Conservation (phyloP, 2,329 filamentous ascomycete genomes). For the Sclerotinia nivalis region DNA sequence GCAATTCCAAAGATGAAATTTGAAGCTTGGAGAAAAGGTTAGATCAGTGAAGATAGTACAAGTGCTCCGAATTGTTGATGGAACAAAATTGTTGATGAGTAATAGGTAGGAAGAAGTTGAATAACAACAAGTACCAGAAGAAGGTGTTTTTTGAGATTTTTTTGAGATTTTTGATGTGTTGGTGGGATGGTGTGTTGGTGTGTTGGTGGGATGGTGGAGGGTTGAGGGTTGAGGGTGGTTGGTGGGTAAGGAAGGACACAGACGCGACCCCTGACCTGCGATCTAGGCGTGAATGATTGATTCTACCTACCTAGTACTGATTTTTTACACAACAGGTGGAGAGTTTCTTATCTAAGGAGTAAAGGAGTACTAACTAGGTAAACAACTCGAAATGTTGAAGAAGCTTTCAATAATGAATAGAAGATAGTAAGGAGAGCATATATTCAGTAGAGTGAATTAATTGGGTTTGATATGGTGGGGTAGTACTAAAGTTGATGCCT, state of each 20-base stretch:
- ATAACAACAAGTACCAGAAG: constrained; percentile 8
- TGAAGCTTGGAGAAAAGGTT: constrained; percentile 3
- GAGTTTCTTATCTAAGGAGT: no score
- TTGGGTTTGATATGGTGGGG: no score
- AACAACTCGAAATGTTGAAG: no score
- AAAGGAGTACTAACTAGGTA: no score
- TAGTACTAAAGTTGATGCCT: not conserved
- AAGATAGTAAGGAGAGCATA: not conserved
- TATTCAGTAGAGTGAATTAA: no score
- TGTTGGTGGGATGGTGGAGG: not conserved
- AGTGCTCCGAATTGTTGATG: not conserved
- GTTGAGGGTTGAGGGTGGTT: no score
- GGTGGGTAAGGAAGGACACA: no score
- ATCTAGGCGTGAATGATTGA: no score
- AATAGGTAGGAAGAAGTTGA: not conserved
- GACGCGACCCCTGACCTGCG: no score
- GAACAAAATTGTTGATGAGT: not conserved
- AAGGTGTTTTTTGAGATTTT: not conserved
- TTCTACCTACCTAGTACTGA: no score
- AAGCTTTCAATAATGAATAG: not conserved
- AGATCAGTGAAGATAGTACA: constrained; percentile 15
- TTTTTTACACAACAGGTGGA: no score
- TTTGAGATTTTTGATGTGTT: not conserved
- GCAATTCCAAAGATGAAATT: not conserved
- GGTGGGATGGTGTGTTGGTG: constrained; percentile 12